Percentiles rank a stretch among this genome's conserved stretches.
These are phyloP conservation scores for Hypoxylon intermedium DNA, from an alignment of 495 filamentous ascomycete species.

Conservation along the genomic window DNA sequence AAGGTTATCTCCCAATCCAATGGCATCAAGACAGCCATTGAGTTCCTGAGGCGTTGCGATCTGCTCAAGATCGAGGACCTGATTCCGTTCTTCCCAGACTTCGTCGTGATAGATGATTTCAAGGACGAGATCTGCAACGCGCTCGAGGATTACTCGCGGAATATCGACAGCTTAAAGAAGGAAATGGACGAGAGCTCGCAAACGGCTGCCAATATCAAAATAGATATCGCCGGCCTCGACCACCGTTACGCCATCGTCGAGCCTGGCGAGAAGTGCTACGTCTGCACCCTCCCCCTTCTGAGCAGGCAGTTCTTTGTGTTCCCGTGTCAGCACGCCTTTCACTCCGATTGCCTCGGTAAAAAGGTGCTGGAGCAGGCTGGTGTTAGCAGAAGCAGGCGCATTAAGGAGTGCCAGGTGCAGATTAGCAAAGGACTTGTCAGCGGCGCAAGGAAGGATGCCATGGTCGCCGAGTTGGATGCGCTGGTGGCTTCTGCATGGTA, in stretches of 20 bases:
- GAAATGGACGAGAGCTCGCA: conserved; percentile 94
- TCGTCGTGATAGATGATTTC: conserved; percentile 98
- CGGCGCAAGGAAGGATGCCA: conserved; percentile 74
- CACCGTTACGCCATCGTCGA: conserved; percentile 94
- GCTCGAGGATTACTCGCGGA: conserved; percentile 86
- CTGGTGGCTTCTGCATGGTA: conserved; percentile 83
- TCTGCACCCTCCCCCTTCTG: conserved; percentile 83
- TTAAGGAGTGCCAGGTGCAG: conserved; percentile 82
- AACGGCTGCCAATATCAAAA: conserved; percentile 86
- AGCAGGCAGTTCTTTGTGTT: conserved; percentile 96
- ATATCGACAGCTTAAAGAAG: conserved; percentile 85
- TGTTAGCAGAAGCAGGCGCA: conserved; percentile 76
- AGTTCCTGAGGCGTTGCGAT: conserved; percentile 90
- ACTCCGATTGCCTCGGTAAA: conserved; percentile 87
- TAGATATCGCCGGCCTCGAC: conserved; percentile 83
- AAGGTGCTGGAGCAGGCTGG: conserved; percentile 79
- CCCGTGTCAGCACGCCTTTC: conserved; percentile 96
- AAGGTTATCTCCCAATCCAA: conserved; percentile 85
- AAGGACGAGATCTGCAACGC: conserved; percentile 97
- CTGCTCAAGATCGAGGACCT: conserved; percentile 93
- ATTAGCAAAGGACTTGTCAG: conserved; percentile 73
- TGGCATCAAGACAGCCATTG: conserved; percentile 93
- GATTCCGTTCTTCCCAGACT: conserved; percentile 98
- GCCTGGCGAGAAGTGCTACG: conserved; percentile 91
- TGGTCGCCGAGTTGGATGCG: conserved; percentile 86